A percentile compares a stretch with the other conserved stretches of the same genome.
These are phyloP conservation scores for Hemerocallis citrina DNA, from an alignment of 106 monocot genomes.

Conservation along the genomic window DNA sequence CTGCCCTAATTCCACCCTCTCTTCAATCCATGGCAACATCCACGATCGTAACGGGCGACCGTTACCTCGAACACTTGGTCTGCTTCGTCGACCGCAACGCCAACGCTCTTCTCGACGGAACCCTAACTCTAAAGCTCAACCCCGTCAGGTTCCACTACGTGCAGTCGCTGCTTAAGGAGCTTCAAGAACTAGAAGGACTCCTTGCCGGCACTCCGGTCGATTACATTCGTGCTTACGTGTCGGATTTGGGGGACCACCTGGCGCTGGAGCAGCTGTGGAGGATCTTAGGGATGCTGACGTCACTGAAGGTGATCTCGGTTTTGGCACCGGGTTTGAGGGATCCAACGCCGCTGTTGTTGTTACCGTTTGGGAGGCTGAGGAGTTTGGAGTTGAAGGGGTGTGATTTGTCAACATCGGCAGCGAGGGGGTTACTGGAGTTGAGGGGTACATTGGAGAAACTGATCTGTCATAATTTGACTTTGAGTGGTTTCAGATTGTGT, in stretches of 20 bases:
- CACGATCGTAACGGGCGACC: slow-evolving; percentile 75
- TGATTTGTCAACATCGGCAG: slow-evolving; percentile 66
- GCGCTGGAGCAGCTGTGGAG: slow-evolving; percentile 86
- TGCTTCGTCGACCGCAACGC: slow-evolving; percentile 57
- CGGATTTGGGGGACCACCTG: slow-evolving; percentile 95
- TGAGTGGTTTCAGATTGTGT: slow-evolving; percentile 13
- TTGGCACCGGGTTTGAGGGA: slow-evolving; percentile 46
- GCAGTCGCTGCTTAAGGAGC: slow-evolving; percentile 76
- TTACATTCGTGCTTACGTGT: slow-evolving; percentile 88
- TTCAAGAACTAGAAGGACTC: slow-evolving; percentile 68
- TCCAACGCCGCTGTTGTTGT: slow-evolving; percentile 71
- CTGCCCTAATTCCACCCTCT: too few species aligned
- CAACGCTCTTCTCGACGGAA: slow-evolving; percentile 56
- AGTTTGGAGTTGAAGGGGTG: slow-evolving; percentile 81
- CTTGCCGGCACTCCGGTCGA: slow-evolving; percentile 78
- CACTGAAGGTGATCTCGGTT: slow-evolving; percentile 65
- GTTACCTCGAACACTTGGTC: slow-evolving; percentile 75
- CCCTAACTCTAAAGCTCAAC: slow-evolving; percentile 80
- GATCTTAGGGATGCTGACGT: slow-evolving; percentile 63
- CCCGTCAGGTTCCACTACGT: slow-evolving; percentile 90
- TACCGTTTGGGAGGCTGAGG: slow-evolving; percentile 49
- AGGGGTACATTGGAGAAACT: slow-evolving; percentile 75
- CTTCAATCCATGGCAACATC: too few species aligned
- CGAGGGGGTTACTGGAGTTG: slow-evolving; percentile 73
- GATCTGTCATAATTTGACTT: slow-evolving; percentile 89